Conservation (phyloP, 176 grass and related monocot genomes). For the Olyra latifolia region DNA sequence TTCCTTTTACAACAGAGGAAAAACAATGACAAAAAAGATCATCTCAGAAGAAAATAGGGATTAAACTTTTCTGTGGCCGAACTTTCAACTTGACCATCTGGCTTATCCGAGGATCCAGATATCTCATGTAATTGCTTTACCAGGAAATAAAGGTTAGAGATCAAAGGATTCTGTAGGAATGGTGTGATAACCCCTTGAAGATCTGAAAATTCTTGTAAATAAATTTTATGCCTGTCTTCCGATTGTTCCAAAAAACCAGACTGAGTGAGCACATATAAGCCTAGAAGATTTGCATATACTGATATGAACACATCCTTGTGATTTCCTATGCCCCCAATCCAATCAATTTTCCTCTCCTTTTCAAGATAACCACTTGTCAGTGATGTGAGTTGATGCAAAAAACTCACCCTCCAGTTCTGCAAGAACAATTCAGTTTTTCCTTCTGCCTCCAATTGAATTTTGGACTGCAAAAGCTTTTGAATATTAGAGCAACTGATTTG, state of each 20-base stretch:
- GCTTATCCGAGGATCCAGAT: constrained; percentile 11
- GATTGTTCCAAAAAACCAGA: constrained; percentile 21
- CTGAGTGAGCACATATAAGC: constrained; percentile 58
- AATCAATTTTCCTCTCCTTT: constrained; percentile 61
- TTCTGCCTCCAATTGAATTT: constrained; percentile 31
- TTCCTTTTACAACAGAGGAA: constrained; percentile 26
- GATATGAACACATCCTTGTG: constrained; percentile 85
- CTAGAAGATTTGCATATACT: constrained; percentile 76
- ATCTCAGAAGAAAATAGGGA: constrained; percentile 93
- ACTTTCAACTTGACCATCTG: constrained; percentile 7
- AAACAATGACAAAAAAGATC: constrained; percentile 32
- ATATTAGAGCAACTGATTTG: constrained; percentile 85
- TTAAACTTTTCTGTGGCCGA: constrained; percentile 57
- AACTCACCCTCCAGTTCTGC: constrained; percentile 59
- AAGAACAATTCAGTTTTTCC: constrained; percentile 42
- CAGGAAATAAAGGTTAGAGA: constrained; percentile 62
- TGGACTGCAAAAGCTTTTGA: constrained; percentile 59
- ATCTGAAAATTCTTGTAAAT: constrained; percentile 52
- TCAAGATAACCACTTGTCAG: constrained; percentile 59
- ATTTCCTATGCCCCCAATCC: constrained; percentile 94
- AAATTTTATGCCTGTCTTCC: constrained; percentile 27
- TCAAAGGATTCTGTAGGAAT: constrained; percentile 92
- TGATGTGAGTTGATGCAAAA: constrained; percentile 60
- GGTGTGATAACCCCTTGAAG: constrained; percentile 53
- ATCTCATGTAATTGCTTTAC: constrained; percentile 50